Evolutionary conservation across 495 filamentous ascomycete species (phyloP).

Genomic region (Xylaria grammica): DNA sequence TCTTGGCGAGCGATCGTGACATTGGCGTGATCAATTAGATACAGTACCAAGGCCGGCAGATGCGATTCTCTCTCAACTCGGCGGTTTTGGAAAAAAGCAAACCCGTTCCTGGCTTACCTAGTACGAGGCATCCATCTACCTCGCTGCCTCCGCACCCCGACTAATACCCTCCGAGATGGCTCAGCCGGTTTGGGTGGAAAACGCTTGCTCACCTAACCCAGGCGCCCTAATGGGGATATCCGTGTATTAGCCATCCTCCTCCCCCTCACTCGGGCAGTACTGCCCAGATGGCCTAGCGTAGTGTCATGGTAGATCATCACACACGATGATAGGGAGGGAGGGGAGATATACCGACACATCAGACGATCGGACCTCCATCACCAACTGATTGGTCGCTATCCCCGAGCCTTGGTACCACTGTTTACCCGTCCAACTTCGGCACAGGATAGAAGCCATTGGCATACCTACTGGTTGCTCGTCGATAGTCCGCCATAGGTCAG

Average conservation of each 20-base stretch:
- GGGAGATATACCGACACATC: background rate
- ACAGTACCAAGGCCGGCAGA: conserved; percentile 41
- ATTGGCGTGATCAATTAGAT: conserved; percentile 33
- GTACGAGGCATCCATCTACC: background rate
- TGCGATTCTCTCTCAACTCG: conserved; percentile 28
- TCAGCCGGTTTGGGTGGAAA: too few relatives aligned
- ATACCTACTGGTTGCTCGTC: background rate
- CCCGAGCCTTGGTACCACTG: background rate
- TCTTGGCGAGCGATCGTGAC: conserved; percentile 38
- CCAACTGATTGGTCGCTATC: background rate
- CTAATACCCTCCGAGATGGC: background rate
- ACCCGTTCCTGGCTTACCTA: background rate
- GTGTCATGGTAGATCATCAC: background rate
- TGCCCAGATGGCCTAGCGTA: background rate
- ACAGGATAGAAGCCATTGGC: background rate
- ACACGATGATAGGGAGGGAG: background rate
- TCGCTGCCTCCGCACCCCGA: background rate
- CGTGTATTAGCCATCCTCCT: background rate
- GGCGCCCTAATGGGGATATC: conserved; percentile 3
- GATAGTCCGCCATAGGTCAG: background rate
- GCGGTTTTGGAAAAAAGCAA: background rate
- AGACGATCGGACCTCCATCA: background rate
- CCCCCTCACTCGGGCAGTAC: conserved; percentile 9
- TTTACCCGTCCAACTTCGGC: background rate
- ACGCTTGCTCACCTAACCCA: background rate